phyloP scores from a whole-genome alignment of 495 filamentous ascomycete genomes.

The Trichoderma asperelloides region DNA sequence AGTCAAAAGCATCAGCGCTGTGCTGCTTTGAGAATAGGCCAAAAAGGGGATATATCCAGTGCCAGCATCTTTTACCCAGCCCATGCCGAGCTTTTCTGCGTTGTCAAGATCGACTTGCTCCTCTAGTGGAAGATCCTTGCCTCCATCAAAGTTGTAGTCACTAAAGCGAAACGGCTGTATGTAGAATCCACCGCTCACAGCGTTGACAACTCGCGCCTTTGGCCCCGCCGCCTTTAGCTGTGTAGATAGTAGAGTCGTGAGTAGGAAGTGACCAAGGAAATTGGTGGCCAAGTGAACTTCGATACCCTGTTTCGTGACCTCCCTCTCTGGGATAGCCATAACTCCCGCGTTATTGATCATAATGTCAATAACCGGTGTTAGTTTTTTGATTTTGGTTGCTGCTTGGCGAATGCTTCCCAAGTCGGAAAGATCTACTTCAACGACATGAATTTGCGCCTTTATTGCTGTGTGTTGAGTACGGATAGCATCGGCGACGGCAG shows the following conservation, averaged over 20 bases:
- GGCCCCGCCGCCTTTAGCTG: slow-evolving; percentile 21
- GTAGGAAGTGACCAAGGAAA: slow-evolving; percentile 46
- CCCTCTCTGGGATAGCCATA: slow-evolving; percentile 31
- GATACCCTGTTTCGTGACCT: slow-evolving; percentile 35
- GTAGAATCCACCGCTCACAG: slow-evolving; percentile 24
- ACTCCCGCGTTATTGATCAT: slow-evolving; percentile 27
- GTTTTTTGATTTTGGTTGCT: slow-evolving; percentile 26
- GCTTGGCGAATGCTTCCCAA: slow-evolving; percentile 34
- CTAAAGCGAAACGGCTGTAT: slow-evolving; percentile 6
- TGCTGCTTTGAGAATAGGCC: slow-evolving; percentile 4
- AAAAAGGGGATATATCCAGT: slow-evolving; percentile 6
- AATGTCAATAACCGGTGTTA: slow-evolving; percentile 25
- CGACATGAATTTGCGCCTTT: slow-evolving; percentile 22
- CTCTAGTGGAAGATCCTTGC: background rate
- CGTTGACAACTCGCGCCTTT: slow-evolving; percentile 26
- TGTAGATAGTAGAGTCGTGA: slow-evolving; percentile 39
- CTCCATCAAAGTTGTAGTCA: slow-evolving; percentile 11
- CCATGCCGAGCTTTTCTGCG: background rate
- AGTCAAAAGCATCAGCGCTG: slow-evolving; percentile 8
- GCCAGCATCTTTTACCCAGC: background rate
- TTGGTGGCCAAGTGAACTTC: slow-evolving; percentile 44
- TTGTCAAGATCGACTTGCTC: background rate
- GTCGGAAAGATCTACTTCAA: slow-evolving; percentile 33
- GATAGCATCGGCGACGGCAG: slow-evolving; percentile 2
- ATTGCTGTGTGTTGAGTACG: background rate